Conservation (phyloP, 306 rosid species). For the Oxytropis ochrocephala region DNA sequence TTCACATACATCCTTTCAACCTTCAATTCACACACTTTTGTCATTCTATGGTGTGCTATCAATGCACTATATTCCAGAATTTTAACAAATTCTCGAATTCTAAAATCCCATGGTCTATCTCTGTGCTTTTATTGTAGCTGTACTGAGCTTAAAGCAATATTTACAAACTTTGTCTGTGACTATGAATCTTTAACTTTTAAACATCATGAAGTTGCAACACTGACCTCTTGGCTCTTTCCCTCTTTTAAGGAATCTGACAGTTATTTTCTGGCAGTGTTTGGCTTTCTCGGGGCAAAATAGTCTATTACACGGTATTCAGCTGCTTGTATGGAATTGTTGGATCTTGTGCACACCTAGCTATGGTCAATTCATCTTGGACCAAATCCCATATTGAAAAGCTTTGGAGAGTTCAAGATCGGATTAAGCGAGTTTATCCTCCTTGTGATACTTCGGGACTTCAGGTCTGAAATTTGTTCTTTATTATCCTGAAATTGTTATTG, state of each 20-base stretch:
- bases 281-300: conserved; percentile 69
- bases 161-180: background rate
- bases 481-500: background rate
- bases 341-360: conserved; percentile 79
- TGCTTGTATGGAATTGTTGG: conserved; percentile 80
- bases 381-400: conserved; percentile 71
- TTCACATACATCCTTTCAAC: background rate
- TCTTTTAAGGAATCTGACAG: background rate
- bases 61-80: background rate
- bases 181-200: background rate
- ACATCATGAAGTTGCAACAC: background rate
- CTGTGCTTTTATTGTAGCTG: background rate
- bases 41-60: background rate
- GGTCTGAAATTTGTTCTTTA: conserved; percentile 38
- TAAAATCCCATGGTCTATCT: background rate
- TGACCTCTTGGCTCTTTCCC: background rate
- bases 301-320: conserved; percentile 76
- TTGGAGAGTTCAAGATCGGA: conserved; percentile 67
- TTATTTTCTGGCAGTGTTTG: conserved; percentile 58
- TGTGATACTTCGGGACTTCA: conserved; percentile 92
- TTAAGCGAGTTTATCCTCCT: conserved; percentile 86
- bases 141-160: background rate
- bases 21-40: background rate
- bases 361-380: conserved; percentile 99
- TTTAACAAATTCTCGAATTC: background rate